These are phyloP conservation scores for Lindgomyces ingoldianus DNA, from an alignment of 495 filamentous ascomycete genomes.

Conservation along the genomic window DNA sequence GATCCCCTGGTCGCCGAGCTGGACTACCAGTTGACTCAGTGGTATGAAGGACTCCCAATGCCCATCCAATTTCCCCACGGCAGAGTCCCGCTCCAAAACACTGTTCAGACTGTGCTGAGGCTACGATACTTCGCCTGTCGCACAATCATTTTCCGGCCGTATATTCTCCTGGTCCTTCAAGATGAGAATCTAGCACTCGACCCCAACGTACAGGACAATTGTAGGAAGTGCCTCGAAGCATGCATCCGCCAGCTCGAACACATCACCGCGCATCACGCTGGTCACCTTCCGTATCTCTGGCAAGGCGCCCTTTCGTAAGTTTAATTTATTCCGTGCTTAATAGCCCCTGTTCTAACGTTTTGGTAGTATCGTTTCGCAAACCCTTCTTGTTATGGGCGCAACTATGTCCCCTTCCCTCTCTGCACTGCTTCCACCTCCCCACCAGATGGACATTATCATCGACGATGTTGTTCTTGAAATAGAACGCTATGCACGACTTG, in stretches of 20 bases:
- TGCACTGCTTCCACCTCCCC: slow-evolving; percentile 62
- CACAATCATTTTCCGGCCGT: slow-evolving; percentile 82
- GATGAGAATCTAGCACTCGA: slow-evolving; percentile 72
- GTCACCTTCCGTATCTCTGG: slow-evolving; percentile 85
- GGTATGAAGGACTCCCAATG: slow-evolving; percentile 75
- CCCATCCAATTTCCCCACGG: slow-evolving; percentile 75
- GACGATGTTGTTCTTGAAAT: slow-evolving; percentile 72
- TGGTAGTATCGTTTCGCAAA: slow-evolving; percentile 68
- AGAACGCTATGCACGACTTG: slow-evolving; percentile 69
- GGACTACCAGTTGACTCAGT: slow-evolving; percentile 79
- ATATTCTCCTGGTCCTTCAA: slow-evolving; percentile 76
- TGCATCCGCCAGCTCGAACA: slow-evolving; percentile 78
- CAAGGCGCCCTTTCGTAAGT: slow-evolving; percentile 70
- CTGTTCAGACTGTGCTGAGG: slow-evolving; percentile 75
- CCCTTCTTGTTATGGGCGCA: slow-evolving; percentile 77
- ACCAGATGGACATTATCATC: slow-evolving; percentile 71
- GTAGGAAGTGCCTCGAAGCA: slow-evolving; percentile 78
- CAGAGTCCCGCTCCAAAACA: slow-evolving; percentile 62
- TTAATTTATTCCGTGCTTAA: neutral
- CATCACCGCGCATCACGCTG: slow-evolving; percentile 76
- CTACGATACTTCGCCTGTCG: slow-evolving; percentile 81
- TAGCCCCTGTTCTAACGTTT: neutral
- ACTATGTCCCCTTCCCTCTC: slow-evolving; percentile 77
- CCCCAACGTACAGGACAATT: slow-evolving; percentile 70
- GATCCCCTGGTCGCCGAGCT: slow-evolving; percentile 77